Evolutionary conservation across 805 yeast genomes (phyloP).

Genomic region (Myxozyma sirexii): DNA sequence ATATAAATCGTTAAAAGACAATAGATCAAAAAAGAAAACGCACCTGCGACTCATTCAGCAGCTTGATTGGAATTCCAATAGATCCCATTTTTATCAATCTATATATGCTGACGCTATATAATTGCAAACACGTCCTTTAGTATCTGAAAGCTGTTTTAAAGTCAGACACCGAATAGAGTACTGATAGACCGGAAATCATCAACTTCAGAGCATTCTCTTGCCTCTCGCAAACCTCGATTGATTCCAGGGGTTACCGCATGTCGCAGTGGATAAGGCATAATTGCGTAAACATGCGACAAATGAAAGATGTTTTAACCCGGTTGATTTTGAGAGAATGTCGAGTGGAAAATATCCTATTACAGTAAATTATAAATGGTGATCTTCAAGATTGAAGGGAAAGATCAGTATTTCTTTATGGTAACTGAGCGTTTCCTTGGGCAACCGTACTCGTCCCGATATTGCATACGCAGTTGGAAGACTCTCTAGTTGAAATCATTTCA

Average conservation of each 20-base stretch:
- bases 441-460: too few relatives aligned
- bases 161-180: too few relatives aligned
- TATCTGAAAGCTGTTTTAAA: too few relatives aligned
- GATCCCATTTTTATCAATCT: constrained; percentile 50
- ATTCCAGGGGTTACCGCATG: background rate
- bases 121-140: too few relatives aligned
- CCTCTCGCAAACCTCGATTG: background rate
- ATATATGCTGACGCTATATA: background rate
- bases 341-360: too few relatives aligned
- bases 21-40: constrained; percentile 27
- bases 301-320: too few relatives aligned
- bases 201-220: background rate
- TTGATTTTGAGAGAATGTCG: too few relatives aligned
- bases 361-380: background rate
- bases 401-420: too few relatives aligned
- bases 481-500: too few relatives aligned
- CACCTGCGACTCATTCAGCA: constrained; percentile 78
- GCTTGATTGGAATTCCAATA: constrained; percentile 82
- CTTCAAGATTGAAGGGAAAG: background rate
- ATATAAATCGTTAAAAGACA: background rate
- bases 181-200: background rate
- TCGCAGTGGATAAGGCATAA: background rate
- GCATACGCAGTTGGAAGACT: too few relatives aligned
- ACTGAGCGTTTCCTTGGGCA: too few relatives aligned
- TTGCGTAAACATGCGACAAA: background rate